Percentiles rank a stretch among this genome's conserved stretches.
phyloP scores from a whole-genome alignment of 2,329 filamentous ascomycete species.

The Neonectria coccinea region DNA sequence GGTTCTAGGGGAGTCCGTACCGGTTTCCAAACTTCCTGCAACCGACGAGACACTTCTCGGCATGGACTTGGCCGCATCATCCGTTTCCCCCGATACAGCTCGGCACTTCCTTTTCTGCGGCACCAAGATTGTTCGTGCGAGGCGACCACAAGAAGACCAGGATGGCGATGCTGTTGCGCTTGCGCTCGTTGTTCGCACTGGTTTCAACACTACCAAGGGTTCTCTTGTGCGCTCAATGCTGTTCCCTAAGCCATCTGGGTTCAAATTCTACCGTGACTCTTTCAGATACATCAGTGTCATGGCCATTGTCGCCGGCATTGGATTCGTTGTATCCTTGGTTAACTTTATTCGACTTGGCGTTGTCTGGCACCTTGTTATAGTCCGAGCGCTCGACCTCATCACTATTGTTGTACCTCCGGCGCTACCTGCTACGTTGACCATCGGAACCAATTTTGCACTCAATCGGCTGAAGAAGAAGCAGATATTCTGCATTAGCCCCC shows the following conservation, averaged over 20 bases:
- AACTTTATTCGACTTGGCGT: constrained; percentile 91
- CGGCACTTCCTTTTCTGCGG: constrained; percentile 94
- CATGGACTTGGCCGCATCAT: constrained; percentile 83
- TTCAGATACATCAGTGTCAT: constrained; percentile 99
- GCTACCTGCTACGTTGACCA: constrained; percentile 92
- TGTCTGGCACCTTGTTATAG: constrained; percentile 89
- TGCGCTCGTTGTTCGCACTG: constrained; percentile 91
- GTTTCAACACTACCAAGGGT: constrained; percentile 98
- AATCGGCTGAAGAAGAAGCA: constrained; percentile 86
- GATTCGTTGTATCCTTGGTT: constrained; percentile 90
- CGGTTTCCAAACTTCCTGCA: constrained; percentile 90
- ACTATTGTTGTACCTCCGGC: constrained; percentile 98
- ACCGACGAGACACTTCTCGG: constrained; percentile 81
- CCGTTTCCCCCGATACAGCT: constrained; percentile 84
- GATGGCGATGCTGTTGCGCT: constrained; percentile 91
- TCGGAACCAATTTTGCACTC: constrained; percentile 95
- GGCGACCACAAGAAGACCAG: constrained; percentile 86
- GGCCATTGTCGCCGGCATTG: constrained; percentile 84
- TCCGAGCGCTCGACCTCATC: constrained; percentile 92
- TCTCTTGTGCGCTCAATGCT: constrained; percentile 97
- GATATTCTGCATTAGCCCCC: constrained; percentile 98
- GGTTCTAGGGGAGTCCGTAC: constrained; percentile 83
- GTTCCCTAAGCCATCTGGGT: constrained; percentile 97
- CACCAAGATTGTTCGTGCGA: constrained; percentile 92
- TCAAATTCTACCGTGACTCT: constrained; percentile 98